These are phyloP conservation scores for Cryptococcus sp. DNA, from an alignment of 1,284 basidiomycete genomes.

Conservation along the genomic window DNA sequence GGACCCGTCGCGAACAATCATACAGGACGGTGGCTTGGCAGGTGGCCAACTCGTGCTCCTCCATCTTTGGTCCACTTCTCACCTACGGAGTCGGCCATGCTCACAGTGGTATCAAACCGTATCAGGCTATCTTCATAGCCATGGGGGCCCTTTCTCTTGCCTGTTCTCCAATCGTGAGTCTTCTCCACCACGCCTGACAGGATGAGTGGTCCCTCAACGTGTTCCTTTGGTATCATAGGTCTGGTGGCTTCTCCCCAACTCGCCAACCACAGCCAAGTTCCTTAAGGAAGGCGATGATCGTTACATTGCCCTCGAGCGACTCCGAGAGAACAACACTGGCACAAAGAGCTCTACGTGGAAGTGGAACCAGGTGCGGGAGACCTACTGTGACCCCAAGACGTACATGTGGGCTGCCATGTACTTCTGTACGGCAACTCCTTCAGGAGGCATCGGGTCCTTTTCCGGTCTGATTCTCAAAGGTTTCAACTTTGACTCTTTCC, in stretches of 20 bases:
- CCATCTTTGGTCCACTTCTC: slow-evolving; percentile 31
- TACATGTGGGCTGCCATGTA: slow-evolving; percentile 32
- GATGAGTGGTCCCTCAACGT: not conserved
- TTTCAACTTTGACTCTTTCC: slow-evolving; percentile 38
- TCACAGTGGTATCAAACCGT: slow-evolving; percentile 18
- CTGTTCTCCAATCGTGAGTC: slow-evolving; percentile 46
- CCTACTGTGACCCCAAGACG: slow-evolving; percentile 41
- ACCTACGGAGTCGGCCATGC: slow-evolving; percentile 30
- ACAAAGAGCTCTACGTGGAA: slow-evolving; percentile 31
- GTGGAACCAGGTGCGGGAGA: slow-evolving; percentile 43
- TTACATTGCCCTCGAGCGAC: slow-evolving; percentile 35
- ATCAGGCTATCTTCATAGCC: slow-evolving; percentile 54
- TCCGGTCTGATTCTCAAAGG: slow-evolving; percentile 32
- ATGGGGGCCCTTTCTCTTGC: slow-evolving; percentile 53
- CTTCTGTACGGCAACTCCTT: slow-evolving; percentile 29
- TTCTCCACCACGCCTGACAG: not conserved
- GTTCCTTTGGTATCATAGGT: slow-evolving; percentile 46
- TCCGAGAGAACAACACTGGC: slow-evolving; percentile 40
- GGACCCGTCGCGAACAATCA: slow-evolving; percentile 32
- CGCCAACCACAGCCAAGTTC: slow-evolving; percentile 33
- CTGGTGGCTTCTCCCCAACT: slow-evolving; percentile 44
- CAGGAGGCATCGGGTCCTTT: slow-evolving; percentile 43
- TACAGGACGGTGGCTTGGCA: slow-evolving; percentile 30
- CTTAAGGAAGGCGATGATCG: slow-evolving; percentile 33
- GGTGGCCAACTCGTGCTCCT: slow-evolving; percentile 23